phyloP scores from a whole-genome alignment of 495 filamentous ascomycete genomes.

The Evansstolkia leycettana region DNA sequence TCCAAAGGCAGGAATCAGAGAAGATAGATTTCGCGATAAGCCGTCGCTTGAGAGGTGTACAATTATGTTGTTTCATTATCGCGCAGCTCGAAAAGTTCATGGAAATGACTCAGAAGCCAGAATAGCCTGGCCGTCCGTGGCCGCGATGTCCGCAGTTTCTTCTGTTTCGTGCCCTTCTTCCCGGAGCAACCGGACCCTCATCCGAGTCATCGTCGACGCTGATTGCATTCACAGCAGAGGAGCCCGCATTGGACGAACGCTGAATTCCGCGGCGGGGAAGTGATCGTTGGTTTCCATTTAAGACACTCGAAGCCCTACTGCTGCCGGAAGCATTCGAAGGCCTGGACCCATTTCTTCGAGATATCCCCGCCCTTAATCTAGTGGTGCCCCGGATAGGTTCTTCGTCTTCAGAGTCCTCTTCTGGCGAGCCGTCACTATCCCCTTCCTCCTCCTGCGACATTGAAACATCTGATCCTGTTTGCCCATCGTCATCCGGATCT shows the following conservation, averaged over 20 bases:
- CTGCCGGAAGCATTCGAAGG: not conserved
- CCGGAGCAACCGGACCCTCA: slow-evolving; percentile 20
- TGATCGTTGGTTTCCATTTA: not conserved
- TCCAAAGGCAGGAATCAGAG: no score
- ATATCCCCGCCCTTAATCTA: no score
- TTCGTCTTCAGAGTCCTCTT: not conserved
- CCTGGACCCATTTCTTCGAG: no score
- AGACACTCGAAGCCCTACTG: not conserved
- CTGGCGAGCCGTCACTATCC: not conserved
- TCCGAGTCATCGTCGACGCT: slow-evolving; percentile 20
- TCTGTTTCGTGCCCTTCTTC: slow-evolving; percentile 12
- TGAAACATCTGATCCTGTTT: slow-evolving; percentile 3
- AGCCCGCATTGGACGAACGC: slow-evolving; percentile 3
- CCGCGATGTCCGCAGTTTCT: slow-evolving; percentile 1
- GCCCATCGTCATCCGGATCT: slow-evolving; percentile 5
- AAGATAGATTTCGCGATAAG: no score
- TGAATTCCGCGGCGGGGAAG: not conserved
- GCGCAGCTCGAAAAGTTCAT: not conserved
- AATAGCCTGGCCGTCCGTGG: not conserved
- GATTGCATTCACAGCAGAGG: slow-evolving; percentile 12
- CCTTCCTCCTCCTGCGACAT: slow-evolving; percentile 3
- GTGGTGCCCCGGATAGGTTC: not conserved
- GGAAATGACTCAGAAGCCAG: not conserved
- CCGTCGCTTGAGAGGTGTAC: no score
- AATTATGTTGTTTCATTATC: no score